Evolutionary conservation across 2,329 filamentous ascomycete species (phyloP).

Genomic region (Grosmannia clavigera): DNA sequence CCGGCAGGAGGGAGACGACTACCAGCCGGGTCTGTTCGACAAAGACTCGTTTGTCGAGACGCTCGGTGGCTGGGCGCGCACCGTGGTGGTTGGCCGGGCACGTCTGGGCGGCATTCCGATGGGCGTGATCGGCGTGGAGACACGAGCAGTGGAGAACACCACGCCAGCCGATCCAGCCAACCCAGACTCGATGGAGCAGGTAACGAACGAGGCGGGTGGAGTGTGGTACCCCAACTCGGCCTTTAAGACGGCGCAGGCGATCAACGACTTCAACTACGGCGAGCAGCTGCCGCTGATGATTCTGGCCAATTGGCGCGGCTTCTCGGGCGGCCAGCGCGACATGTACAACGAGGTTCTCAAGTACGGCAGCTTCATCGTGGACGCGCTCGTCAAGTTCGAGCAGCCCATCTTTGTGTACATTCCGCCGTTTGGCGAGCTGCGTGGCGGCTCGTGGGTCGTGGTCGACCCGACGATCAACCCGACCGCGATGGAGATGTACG

Average conservation of each 20-base stretch:
- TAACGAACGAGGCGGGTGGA: slow-evolving; percentile 88
- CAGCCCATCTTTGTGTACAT: slow-evolving; percentile 99
- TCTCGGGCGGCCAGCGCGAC: slow-evolving; percentile 97
- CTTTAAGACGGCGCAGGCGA: slow-evolving; percentile 98
- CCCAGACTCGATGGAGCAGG: slow-evolving; percentile 94
- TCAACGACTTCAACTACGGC: slow-evolving; percentile 97
- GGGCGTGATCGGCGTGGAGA: slow-evolving; percentile 96
- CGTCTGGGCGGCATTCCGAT: slow-evolving; percentile 94
- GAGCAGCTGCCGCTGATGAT: slow-evolving; percentile 99
- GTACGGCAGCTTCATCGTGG: slow-evolving; percentile 98
- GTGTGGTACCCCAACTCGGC: slow-evolving; percentile 99
- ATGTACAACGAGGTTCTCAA: slow-evolving; percentile 99
- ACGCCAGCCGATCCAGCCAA: slow-evolving; percentile 95
- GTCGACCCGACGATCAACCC: slow-evolving; percentile 98
- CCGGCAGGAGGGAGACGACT: slow-evolving; percentile 73
- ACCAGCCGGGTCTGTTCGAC: slow-evolving; percentile 87
- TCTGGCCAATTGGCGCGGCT: slow-evolving; percentile 98
- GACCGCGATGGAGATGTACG: slow-evolving; percentile 98
- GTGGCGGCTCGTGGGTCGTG: slow-evolving; percentile 98
- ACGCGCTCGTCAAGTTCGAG: slow-evolving; percentile 95
- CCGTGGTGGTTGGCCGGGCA: slow-evolving; percentile 91
- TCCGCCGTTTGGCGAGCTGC: slow-evolving; percentile 87
- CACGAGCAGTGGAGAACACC: slow-evolving; percentile 89
- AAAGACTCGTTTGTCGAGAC: slow-evolving; percentile 94
- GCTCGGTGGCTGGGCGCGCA: slow-evolving; percentile 92